Evolutionary conservation across 2,329 filamentous ascomycete genomes (phyloP), one percentile per base, ranked within the genome.

Genomic region (Calonectria henricotiae): DNA sequence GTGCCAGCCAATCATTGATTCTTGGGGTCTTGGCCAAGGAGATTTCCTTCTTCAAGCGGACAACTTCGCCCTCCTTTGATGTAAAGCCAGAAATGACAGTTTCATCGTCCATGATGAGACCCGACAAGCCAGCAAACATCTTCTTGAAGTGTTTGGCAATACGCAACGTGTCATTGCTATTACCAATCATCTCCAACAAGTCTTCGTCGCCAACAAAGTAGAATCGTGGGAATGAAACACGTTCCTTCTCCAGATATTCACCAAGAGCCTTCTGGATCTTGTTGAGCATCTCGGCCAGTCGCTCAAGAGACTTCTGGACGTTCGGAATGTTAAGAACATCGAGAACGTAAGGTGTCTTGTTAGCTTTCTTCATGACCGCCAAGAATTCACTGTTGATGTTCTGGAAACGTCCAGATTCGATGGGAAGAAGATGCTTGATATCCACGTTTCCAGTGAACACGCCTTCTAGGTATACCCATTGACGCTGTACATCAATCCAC

Each of bases 151-250:
- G 97, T 82, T 99, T 99, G 46, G 96, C 94, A 75, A 99, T 97
- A 65, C 96, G 95, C 71, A 96, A 85, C 11, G 96, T 98, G 79
- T 99, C 96, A 79, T 98, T 98, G 85, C 96, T 98, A 82, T 99
- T 99, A 80, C 96, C 96, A 74, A 99, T 99, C 84, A 99, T 99
- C 82, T 99, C 96, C 27, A 99, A 88, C 68, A 99, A 86, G 83
- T 99, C 96, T 80, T 99, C 97, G 78, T 99, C 97, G 82, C 96
- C 96, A 67, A 99, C 97, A 78, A 99, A 99, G 86, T 99, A 99
- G 86, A 99, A 99, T 69, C 96, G 92, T 51, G 96, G 96, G 85
- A 99, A 99, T 0, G 96, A 97, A 0, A 98, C 93, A 83, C 96
- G 92, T 84, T 99, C 96, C 79, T 96, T 95, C 83, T 99, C 97